Base-by-base conservation (phyloP, 176 grass and related monocot genomes). In the Stipa capillata region DNA sequence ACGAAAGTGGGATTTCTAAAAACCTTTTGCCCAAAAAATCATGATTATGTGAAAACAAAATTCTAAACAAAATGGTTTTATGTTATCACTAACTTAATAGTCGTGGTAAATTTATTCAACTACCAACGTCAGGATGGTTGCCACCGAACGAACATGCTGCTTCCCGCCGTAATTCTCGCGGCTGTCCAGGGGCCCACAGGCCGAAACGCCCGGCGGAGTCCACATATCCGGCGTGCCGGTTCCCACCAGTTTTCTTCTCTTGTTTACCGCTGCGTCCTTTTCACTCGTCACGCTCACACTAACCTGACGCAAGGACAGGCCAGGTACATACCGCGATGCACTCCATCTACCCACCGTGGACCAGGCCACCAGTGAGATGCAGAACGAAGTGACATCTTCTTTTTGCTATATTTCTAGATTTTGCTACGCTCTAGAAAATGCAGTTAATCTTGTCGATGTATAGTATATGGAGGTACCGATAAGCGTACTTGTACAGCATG, bases 81-180 rank as follows among this genome's bases (percentile, higher is more conserved):
- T n/a, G n/a, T n/a, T n/a, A n/a, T n/a, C n/a, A n/a, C n/a, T n/a
- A n/a, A n/a, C n/a, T n/a, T n/a, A n/a, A n/a, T n/a, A n/a, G n/a
- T n/a, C n/a, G n/a, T n/a, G n/a, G n/a, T n/a, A n/a, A n/a, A n/a
- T n/a, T n/a, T n/a, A n/a, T n/a, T n/a, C n/a, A n/a, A n/a, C n/a
- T n/a, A n/a, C n/a, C 28, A 1, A 1, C 13, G 7, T 31, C 1
- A 7, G 18, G 17, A 31, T 56, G 61, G 72, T 66, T 48, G 59
- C 62, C 39, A 28, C 73, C 13, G 48, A 2, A 21, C 25, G 49
- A 8, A 42, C 59, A 35, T 55, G 75, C 45, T 10, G 50, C 70
- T 76, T 81, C 81, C 70, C 61, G 51, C 61, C 77, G 78, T 58
- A 66, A 81, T 76, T 76, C 61, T 40, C 85, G 85, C 40, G 51